Percentiles rank a stretch among this genome's conserved stretches.
Conservation (phyloP, 768 basidiomycete species). For the Podaxis sp. region DNA sequence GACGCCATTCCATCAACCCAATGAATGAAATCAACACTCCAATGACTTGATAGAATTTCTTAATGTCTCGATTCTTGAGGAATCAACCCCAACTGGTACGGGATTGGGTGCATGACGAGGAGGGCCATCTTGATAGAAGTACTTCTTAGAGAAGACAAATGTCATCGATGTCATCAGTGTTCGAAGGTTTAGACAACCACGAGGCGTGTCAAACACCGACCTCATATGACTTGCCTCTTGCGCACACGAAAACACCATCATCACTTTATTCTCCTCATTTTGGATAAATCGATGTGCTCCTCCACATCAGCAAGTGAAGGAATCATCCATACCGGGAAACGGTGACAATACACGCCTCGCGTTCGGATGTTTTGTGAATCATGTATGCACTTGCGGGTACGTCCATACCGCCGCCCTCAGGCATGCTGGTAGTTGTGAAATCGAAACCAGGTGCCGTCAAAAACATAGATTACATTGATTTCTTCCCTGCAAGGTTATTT, state of each 20-base stretch:
- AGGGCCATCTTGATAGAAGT: constrained; percentile 6
- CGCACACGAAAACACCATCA: neutral
- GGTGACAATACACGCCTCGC: neutral
- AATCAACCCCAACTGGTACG: neutral
- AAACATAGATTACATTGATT: neutral
- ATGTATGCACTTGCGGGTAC: neutral
- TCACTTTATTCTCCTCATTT: neutral
- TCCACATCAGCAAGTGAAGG: neutral
- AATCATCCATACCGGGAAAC: neutral
- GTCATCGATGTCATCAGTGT: neutral
- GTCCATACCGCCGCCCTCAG: neutral
- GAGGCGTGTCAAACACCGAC: neutral
- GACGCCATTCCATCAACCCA: neutral
- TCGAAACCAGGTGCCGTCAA: neutral
- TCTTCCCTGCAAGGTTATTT: neutral
- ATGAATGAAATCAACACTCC: neutral
- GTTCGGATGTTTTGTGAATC: neutral
- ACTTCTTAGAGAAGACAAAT: neutral
- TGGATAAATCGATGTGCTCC: neutral
- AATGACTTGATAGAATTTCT: neutral
- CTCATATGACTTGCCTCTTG: neutral
- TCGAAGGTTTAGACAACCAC: neutral
- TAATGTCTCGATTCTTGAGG: neutral
- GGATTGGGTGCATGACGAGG: neutral
- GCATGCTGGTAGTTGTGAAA: neutral